Evolutionary conservation across 371 early-diverging fungal genomes (phyloP).

Genomic region (Chytridium lagenaria): DNA sequence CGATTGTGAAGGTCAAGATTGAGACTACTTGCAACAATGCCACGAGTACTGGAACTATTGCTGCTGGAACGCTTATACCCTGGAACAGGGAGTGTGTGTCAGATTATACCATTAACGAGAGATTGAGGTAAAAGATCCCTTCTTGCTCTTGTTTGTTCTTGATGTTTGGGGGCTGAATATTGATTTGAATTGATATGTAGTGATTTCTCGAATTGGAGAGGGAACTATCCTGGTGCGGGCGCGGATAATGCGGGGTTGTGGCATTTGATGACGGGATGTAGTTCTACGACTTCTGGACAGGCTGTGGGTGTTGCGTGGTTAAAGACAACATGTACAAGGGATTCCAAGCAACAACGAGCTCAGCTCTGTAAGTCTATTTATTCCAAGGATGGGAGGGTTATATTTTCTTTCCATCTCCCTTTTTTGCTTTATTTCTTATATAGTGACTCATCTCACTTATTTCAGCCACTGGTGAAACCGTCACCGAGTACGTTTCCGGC

Average conservation of each 20-base stretch:
- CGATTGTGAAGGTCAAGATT: slow-evolving; percentile 80
- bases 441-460: slow-evolving; percentile 32
- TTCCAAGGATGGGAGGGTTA: no score
- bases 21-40: slow-evolving; percentile 56
- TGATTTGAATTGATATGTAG: slow-evolving; percentile 22
- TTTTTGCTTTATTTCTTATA: no score
- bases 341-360: slow-evolving; percentile 51
- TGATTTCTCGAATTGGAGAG: slow-evolving; percentile 92
- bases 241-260: slow-evolving; percentile 85
- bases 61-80: slow-evolving; percentile 37
- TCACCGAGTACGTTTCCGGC: slow-evolving; percentile 73
- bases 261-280: slow-evolving; percentile 84
- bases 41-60: slow-evolving; percentile 26
- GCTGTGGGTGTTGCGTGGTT: slow-evolving; percentile 96
- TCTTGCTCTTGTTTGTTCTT: no score
- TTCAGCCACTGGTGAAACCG: slow-evolving; percentile 22
- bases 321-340: slow-evolving; percentile 71
- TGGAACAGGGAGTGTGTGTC: slow-evolving; percentile 86
- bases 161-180: background rate
- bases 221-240: slow-evolving; percentile 49
- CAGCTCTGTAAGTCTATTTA: slow-evolving; percentile 45
- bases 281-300: slow-evolving; percentile 63
- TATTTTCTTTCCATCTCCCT: background rate
- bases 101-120: slow-evolving; percentile 74
- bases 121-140: slow-evolving; percentile 62